Evolutionary conservation across 2,329 filamentous ascomycete species (phyloP).

Genomic region (Diplodia corticola): DNA sequence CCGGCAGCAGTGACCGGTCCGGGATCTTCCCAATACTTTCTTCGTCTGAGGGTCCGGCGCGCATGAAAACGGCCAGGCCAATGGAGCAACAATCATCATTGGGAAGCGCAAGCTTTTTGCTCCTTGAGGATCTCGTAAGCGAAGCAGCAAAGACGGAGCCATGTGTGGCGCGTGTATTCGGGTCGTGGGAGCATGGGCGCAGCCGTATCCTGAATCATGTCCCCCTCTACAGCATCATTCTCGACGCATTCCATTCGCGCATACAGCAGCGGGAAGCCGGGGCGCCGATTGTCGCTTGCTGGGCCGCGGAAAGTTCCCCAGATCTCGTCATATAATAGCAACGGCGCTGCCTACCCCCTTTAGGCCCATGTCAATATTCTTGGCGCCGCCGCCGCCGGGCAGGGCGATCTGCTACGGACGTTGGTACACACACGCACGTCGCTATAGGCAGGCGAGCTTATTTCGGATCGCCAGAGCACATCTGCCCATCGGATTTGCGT

Average conservation of each 20-base stretch:
- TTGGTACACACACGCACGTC: neutral
- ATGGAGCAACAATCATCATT: neutral
- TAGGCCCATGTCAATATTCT: conserved; percentile 17
- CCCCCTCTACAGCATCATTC: neutral
- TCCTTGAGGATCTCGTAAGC: neutral
- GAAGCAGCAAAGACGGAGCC: neutral
- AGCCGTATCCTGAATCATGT: neutral
- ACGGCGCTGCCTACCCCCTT: conserved; percentile 15
- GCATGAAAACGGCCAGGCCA: neutral
- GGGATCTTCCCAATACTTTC: neutral
- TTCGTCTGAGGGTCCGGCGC: neutral
- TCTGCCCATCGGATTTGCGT: conserved; percentile 9
- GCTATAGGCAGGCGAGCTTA: conserved; percentile 16
- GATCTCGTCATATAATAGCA: conserved; percentile 14
- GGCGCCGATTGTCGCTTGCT: neutral
- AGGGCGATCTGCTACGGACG: neutral
- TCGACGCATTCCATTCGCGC: too few relatives aligned
- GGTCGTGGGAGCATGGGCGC: neutral
- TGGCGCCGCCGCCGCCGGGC: neutral
- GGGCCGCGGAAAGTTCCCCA: conserved; percentile 13
- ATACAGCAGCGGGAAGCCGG: neutral
- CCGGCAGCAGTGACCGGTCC: neutral
- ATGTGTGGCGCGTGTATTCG: neutral
- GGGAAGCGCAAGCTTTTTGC: neutral
- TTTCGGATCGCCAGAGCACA: conserved; percentile 13